Evolutionary conservation across 129 eudicot genomes (phyloP), one percentile per base, ranked within the genome.

Genomic region (Calendula officinalis): DNA sequence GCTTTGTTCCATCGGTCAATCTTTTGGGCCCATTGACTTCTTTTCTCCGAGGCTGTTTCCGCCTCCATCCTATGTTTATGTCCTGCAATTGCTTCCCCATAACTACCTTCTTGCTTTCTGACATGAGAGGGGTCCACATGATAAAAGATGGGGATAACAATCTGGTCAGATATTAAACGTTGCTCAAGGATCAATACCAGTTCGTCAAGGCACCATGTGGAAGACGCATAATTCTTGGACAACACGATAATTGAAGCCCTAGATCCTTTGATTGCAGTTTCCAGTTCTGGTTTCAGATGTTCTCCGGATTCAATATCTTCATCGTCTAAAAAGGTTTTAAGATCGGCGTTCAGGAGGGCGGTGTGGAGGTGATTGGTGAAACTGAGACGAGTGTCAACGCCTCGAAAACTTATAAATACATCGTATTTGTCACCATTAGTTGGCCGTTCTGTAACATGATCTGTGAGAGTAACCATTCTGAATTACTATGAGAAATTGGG

Each of bases 111-210:
- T 42, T 42, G 47, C 10, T 45, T 45, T 2, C 50, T 45, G 3
- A 45, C 50, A 45, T 45, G 50, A 45, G n/a, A n/a, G n/a, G n/a
- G n/a, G n/a, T n/a, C 50, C 5, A 45, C 50, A 45, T 45, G 50
- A 45, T 45, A 45, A 14, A 45, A 45, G 50, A 45, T 45, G 11
- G 50, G 50, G 13, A 45, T 45, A 45, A 45, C 50, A 3, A 45
- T 13, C 5, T 45, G 50, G 15, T 45, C 15, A 3, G 50, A 10
- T 5, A 15, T 45, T 14, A 45, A 45, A 2, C 50, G 50, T 45
- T 45, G 50, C 1, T 45, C 50, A 45, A 45, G 50, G 50, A 45
- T 45, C 50, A 45, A 45, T 10, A 45, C 50, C n/a, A n/a, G n/a
- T n/a, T n/a, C n/a, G n/a, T n/a, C n/a, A 45, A 45, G 50, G 11